These are phyloP conservation scores for Termitomyces sp. DNA, from an alignment of 768 basidiomycete species.

Conservation along the genomic window DNA sequence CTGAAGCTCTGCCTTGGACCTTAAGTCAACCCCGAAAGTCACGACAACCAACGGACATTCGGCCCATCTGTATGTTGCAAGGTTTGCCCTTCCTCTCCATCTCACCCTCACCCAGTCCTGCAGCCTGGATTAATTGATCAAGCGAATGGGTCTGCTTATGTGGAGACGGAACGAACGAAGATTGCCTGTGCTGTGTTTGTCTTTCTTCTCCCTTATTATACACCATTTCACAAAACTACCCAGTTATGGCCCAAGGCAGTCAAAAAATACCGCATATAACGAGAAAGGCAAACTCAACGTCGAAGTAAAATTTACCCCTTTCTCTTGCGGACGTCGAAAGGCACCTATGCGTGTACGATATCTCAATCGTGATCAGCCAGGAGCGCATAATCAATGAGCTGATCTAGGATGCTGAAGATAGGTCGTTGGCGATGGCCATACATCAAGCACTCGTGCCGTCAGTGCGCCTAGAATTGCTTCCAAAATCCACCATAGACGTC, in stretches of 20 bases:
- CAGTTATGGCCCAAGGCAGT: constrained; percentile 84
- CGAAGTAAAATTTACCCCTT: constrained; percentile 96
- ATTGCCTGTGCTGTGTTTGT: constrained; percentile 95
- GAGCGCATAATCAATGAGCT: constrained; percentile 15
- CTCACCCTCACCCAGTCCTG: constrained; percentile 52
- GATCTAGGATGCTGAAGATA: constrained; percentile 88
- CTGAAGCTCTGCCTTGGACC: constrained; percentile 22
- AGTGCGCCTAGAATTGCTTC: constrained; percentile 84
- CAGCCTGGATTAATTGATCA: constrained; percentile 88
- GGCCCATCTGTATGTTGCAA: constrained; percentile 74
- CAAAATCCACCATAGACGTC: constrained; percentile 91
- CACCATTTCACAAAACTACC: constrained; percentile 4
- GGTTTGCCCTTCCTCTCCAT: constrained; percentile 2
- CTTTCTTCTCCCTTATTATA: constrained; percentile 1
- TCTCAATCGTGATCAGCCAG: constrained; percentile 3
- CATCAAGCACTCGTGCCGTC: constrained; percentile 84
- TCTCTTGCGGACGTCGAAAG: constrained; percentile 73
- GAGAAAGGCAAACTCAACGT: constrained; percentile 90
- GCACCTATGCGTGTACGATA: constrained; percentile 80
- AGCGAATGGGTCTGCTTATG: constrained; percentile 96
- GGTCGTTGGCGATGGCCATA: constrained; percentile 77
- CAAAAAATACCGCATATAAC: constrained; percentile 74
- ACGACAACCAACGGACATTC: constrained; percentile 59
- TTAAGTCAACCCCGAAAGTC: constrained; percentile 40
- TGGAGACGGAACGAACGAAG: constrained; percentile 89